Conservation (phyloP, 495 filamentous ascomycete genomes). For the Chlorociboria aeruginascens region DNA sequence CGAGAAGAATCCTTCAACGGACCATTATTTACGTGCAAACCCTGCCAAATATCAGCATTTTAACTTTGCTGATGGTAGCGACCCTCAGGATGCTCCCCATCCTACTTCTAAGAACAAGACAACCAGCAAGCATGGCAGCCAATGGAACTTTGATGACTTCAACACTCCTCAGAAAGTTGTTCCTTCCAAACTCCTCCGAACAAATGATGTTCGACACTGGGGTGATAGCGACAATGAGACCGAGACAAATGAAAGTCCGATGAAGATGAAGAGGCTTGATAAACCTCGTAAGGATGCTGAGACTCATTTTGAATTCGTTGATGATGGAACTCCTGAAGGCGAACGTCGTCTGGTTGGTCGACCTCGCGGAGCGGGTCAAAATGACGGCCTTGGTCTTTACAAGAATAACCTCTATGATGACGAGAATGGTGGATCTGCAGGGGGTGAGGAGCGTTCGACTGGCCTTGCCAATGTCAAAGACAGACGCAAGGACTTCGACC, state of each 20-base stretch:
- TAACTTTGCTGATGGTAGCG: conserved; percentile 59
- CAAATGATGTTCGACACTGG: conserved; percentile 55
- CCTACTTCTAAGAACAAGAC: conserved; percentile 27
- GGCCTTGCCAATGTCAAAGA: conserved; percentile 54
- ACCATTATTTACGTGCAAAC: conserved; percentile 45
- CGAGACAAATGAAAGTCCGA: conserved; percentile 44
- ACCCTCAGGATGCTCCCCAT: conserved; percentile 26
- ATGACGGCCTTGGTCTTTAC: conserved; percentile 62
- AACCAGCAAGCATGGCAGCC: conserved; percentile 47
- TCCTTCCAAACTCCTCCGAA: conserved; percentile 33
- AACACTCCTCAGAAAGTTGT: conserved; percentile 60
- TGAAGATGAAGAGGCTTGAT: conserved; percentile 37
- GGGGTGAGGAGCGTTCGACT: conserved; percentile 48
- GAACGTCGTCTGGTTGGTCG: conserved; percentile 16
- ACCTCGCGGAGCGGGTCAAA: conserved; percentile 38
- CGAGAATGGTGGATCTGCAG: conserved; percentile 27
- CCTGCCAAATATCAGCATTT: conserved; percentile 79
- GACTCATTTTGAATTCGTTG: conserved; percentile 63
- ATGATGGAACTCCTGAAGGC: conserved; percentile 36
- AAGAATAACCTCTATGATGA: conserved; percentile 60
- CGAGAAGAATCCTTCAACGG: conserved; percentile 19
- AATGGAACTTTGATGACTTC: conserved; percentile 85
- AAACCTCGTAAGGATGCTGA: conserved; percentile 70
- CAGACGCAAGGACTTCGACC: conserved; percentile 59
- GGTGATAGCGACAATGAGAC: conserved; percentile 49